Base-by-base conservation (phyloP, 2,329 filamentous ascomycete genomes). In the Shiraia bambusicola region DNA sequence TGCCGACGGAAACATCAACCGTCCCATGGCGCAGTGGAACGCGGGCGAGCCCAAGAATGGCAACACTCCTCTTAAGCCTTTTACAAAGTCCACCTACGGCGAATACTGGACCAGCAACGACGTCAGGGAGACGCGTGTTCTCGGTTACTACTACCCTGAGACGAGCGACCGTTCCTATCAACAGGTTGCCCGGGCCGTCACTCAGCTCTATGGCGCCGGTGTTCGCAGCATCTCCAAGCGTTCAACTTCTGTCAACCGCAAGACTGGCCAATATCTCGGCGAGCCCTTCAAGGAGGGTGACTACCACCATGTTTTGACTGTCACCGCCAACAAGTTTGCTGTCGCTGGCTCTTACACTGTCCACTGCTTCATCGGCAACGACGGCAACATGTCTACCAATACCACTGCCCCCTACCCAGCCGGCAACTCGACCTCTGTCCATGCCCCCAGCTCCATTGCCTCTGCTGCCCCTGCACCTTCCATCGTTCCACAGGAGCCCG, bases 1-100 rank as follows among this genome's bases (percentile, higher is more conserved):
- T 12, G 69, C 37, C 73, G 83, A 7, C 39, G 62, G 63, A 16
- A 57, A 52, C 50, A 55, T 64, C 42, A 51, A 50, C 49, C 59
- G 52, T 12, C 37, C 45, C 43, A 65, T 63, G 59, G 59, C 61
- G 25, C 59, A 66, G 53, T 67, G 66, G 66, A 52, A 78, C 79
- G 51, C 56, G 69, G 30, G 58, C 30, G 62, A 66, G 50, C 27
- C 46, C 1, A 78, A 84, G 58, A 76, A 81, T 50, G 69, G 73
- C 1, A 71, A 73, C 40, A 81, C 82, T 61, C 66, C 64, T 47
- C 61, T 71, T 43, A 59, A 63, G 53, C 59, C 61, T 28, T 68
- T 63, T 51, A 61, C 56, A 47, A 64, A 67, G 59, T 48, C 62
- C 39, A 54, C 40, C 34, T 34, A 40, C 22, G 62, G 62, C 33